phyloP scores from a whole-genome alignment of 371 early-diverging fungal genomes.

The Mortierella sp. region DNA sequence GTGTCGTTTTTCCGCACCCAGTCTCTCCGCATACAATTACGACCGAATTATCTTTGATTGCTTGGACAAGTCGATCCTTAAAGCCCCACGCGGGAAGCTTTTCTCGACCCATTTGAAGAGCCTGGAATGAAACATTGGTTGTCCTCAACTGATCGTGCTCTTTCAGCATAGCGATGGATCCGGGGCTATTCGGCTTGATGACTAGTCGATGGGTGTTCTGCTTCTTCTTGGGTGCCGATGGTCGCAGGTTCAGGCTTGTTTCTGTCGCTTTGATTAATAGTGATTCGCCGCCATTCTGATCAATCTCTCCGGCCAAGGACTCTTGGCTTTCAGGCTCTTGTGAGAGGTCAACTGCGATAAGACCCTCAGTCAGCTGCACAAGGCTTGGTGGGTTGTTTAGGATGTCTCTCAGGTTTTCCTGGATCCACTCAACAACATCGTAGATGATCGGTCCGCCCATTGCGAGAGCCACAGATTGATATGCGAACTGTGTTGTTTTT shows the following conservation, averaged over 20 bases:
- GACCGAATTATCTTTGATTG: slow-evolving; percentile 63
- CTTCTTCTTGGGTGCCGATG: slow-evolving; percentile 13
- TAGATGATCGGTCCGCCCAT: slow-evolving; percentile 78
- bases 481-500: slow-evolving; percentile 65
- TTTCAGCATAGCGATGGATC: slow-evolving; percentile 39
- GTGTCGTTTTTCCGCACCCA: slow-evolving; percentile 86
- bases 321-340: slow-evolving; percentile 40
- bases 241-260: slow-evolving; percentile 10
- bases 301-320: slow-evolving; percentile 12
- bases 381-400: slow-evolving; percentile 74
- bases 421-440: slow-evolving; percentile 75
- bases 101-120: slow-evolving; percentile 61
- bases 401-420: slow-evolving; percentile 64
- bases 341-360: slow-evolving; percentile 42
- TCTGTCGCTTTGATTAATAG: slow-evolving; percentile 15
- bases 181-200: slow-evolving; percentile 50
- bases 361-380: slow-evolving; percentile 60
- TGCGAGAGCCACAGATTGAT: slow-evolving; percentile 52
- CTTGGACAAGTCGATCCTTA: slow-evolving; percentile 64
- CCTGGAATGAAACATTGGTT: slow-evolving; percentile 59
- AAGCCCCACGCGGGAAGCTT: slow-evolving; percentile 76
- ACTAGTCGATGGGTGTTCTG: slow-evolving; percentile 11
- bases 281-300: slow-evolving; percentile 9
- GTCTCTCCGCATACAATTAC: slow-evolving; percentile 87
- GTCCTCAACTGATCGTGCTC: slow-evolving; percentile 41